Base-by-base conservation (phyloP, 176 grass and related monocot species). In the Oryza australiensis region DNA sequence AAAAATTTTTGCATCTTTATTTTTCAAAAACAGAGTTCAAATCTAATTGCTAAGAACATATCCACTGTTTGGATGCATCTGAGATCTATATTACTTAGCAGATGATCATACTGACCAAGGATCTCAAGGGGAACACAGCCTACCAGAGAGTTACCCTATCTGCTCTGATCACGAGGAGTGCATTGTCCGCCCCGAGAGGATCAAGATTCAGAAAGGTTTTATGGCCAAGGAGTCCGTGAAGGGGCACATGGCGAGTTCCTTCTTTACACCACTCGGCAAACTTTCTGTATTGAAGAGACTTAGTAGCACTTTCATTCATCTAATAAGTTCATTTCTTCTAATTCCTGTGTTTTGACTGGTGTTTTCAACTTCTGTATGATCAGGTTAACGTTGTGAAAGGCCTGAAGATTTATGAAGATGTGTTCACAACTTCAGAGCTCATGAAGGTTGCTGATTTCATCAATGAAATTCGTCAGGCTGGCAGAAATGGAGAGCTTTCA, bases 331-430 rank as follows among this genome's bases (percentile, higher is more conserved):
- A 26, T 80, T 77, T 63, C 51, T 49, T 66, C 7, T 37, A 14
- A 27, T 12, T 59, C 16, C 64, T 23, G 22, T 42, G n/a, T 83
- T 83, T 80, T 88, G 34, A 86, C 76, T 66, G 60, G 30, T 84
- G 16, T 69, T 88, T 74, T 7, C 72, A 23, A 73, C 72, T 15
- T 90, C 7, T 76, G 15, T 82, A 18, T 72, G 64, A 74, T 62
- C 91, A 99, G 97, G 97, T 99, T 78, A 99, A 99, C n/a, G 89
- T 99, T 18, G 93, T 99, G 37, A 99, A 99, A 79, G 97, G 97
- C 37, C 64, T 99, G 70, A 99, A 99, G 91, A 80, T 96, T 74
- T 99, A 96, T 74, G 93, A 99, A 89, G 89, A 95, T 43, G 92
- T 94, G 26, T 95, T 99, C 79, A 96, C 91, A 37, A 80, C 86